These are phyloP conservation scores for Viola odorata DNA, from an alignment of 345 rosid species.

Conservation along the genomic window DNA sequence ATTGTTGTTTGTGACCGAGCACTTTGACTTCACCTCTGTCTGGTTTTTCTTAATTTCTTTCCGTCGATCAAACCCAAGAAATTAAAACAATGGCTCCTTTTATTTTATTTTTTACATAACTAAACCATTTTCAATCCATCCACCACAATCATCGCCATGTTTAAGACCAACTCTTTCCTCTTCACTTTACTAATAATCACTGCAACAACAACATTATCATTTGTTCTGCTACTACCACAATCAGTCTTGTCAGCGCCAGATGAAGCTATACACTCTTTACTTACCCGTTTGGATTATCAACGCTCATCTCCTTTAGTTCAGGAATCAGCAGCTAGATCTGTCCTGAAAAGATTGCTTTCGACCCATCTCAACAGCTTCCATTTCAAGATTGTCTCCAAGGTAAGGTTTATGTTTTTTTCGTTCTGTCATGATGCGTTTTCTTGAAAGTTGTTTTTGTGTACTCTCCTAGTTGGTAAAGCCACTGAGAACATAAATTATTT, in stretches of 20 bases:
- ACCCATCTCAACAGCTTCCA: conserved; percentile 52
- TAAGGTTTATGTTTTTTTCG: conserved; percentile 10
- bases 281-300: conserved; percentile 59
- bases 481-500: too few relatives aligned
- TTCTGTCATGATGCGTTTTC: too few relatives aligned
- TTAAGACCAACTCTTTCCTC: too few relatives aligned
- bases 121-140: too few relatives aligned
- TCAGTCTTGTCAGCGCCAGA: conserved; percentile 17
- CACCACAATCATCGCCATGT: too few relatives aligned
- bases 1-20: too few relatives aligned
- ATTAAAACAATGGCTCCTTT: too few relatives aligned
- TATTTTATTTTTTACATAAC: too few relatives aligned
- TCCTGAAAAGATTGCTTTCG: conserved; percentile 68
- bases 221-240: neutral
- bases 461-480: neutral
- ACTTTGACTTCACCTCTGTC: too few relatives aligned
- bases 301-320: conserved; percentile 48
- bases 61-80: too few relatives aligned
- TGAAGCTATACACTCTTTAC: conserved; percentile 34
- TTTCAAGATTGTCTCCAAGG: conserved; percentile 74
- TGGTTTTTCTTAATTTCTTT: too few relatives aligned
- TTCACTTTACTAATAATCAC: too few relatives aligned
- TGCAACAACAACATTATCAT: neutral
- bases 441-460: neutral
- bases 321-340: conserved; percentile 64